Evolutionary conservation across 2,329 filamentous ascomycete species (phyloP).

Genomic region (Aspergillus sergii): DNA sequence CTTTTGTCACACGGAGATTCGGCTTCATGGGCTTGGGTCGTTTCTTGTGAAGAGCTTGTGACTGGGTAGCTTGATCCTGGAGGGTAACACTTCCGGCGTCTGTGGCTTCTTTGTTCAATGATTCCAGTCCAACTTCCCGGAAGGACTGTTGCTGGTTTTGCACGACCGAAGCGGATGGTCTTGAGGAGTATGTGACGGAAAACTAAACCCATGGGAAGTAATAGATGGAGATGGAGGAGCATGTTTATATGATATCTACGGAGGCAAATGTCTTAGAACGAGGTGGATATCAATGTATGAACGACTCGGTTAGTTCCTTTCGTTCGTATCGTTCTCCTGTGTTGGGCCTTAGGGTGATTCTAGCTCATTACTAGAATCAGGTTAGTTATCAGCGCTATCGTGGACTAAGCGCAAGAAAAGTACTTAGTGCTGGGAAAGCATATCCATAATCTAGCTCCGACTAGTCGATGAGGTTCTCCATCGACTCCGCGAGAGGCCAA

Average conservation of each 20-base stretch:
- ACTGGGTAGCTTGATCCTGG: not conserved
- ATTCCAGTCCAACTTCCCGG: not conserved
- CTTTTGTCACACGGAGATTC: not conserved
- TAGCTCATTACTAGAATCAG: slow-evolving; percentile 1
- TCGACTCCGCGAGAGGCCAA: not conserved
- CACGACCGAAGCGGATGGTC: not conserved
- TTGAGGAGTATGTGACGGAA: not conserved
- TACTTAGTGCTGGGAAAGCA: not conserved
- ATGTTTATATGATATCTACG: slow-evolving; percentile 7
- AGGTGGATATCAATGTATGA: not conserved
- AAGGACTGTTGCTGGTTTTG: not conserved
- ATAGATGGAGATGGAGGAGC: not conserved
- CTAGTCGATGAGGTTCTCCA: not conserved
- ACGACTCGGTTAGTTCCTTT: not conserved
- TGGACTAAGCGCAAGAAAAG: not conserved
- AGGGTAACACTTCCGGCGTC: not conserved
- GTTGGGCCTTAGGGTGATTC: not conserved
- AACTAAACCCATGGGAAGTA: not conserved
- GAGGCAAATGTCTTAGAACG: not conserved
- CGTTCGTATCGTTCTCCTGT: not conserved
- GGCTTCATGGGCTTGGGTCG: not conserved
- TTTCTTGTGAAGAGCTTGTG: not conserved
- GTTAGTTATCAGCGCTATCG: not conserved
- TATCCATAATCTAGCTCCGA: slow-evolving; percentile 1
- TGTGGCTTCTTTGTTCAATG: not conserved